Base-by-base conservation (phyloP, 2,329 filamentous ascomycete species). In the Elsinoe ampelina region DNA sequence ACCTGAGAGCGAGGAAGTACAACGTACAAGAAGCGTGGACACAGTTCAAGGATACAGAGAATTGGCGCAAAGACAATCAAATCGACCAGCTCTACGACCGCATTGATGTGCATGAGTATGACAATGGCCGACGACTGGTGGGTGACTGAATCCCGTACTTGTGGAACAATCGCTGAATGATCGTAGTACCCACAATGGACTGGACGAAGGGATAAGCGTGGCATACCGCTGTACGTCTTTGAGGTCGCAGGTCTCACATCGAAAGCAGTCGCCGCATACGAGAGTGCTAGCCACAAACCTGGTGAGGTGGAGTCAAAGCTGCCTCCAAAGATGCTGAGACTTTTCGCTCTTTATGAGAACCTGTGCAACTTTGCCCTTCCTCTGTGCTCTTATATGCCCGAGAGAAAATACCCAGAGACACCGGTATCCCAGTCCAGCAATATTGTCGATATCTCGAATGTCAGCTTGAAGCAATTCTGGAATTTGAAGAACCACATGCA, bases 261-360 rank as follows among this genome's bases (percentile, higher is more conserved):
- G 68, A 95, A 95, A 74, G 86, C 85, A 34, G 84, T 96, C 63
- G 74, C 82, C 42, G 80, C 82, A 57, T 95, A 95, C 72, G 87
- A 92, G 67, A 87, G 86, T 66, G 75, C 73, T 57, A 76, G 79
- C 58, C 79, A 79, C 64, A 78, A 84, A 63, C 79, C 73, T 66
- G 62, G 74, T 34, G 66, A 71, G 63, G 74, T 79, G 5, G 81
- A 85, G 61, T 80, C 81, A 62, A 85, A 84, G 65, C 86, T 81
- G 1, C 80, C 87, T 0, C 76, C 85, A 22, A 89, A 89, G 67
- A 80, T 95, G 66, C 77, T 96, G 54, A 87, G 89, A 20, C 79
- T 97, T 4, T 95, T 95, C 69, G 89, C 91, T 1, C 78, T 96
- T 13, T 97, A 97, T 75, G 92, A 97, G 74, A 93, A 93, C 72